phyloP scores from a whole-genome alignment of 352 stramenopile genomes.

The Phytophthora pisi region DNA sequence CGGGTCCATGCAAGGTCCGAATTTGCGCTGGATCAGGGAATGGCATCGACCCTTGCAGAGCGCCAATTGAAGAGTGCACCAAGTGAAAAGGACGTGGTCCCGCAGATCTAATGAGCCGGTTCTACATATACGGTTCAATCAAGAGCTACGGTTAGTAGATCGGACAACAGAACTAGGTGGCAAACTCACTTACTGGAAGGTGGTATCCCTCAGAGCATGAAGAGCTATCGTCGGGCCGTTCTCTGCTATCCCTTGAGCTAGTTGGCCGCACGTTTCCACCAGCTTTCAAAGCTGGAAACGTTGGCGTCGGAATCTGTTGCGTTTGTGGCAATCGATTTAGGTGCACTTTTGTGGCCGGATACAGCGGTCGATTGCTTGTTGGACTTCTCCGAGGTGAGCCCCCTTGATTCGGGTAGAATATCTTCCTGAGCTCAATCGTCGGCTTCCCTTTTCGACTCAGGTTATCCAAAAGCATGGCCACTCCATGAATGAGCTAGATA shows the following conservation, averaged over 20 bases:
- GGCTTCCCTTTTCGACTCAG: conserved; percentile 46
- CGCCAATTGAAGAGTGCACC: conserved; percentile 39
- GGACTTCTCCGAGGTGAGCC: conserved; percentile 33
- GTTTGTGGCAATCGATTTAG: conserved; percentile 55
- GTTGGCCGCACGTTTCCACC: conserved; percentile 4
- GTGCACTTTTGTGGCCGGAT: conserved; percentile 55
- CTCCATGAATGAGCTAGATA: conserved; percentile 57
- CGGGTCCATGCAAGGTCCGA: conserved; percentile 1
- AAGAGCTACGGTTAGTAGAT: neutral
- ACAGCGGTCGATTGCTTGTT: conserved; percentile 41
- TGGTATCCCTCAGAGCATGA: conserved; percentile 42
- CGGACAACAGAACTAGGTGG: too few species aligned
- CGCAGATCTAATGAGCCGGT: conserved; percentile 53
- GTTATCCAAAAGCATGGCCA: conserved; percentile 56
- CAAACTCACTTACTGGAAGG: conserved; percentile 37
- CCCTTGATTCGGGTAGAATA: conserved; percentile 17
- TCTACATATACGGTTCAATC: conserved; percentile 22
- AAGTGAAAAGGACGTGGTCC: conserved; percentile 43
- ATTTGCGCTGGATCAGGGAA: conserved; percentile 17
- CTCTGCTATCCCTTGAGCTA: conserved; percentile 3
- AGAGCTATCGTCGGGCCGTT: neutral
- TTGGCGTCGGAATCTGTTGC: conserved; percentile 63
- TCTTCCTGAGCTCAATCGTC: conserved; percentile 10
- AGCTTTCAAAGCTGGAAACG: conserved; percentile 23
- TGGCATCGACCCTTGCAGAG: conserved; percentile 23